These are phyloP conservation scores for Aristolochia fimbriata DNA, from an alignment of 164 flowering plant genomes.

Conservation along the genomic window DNA sequence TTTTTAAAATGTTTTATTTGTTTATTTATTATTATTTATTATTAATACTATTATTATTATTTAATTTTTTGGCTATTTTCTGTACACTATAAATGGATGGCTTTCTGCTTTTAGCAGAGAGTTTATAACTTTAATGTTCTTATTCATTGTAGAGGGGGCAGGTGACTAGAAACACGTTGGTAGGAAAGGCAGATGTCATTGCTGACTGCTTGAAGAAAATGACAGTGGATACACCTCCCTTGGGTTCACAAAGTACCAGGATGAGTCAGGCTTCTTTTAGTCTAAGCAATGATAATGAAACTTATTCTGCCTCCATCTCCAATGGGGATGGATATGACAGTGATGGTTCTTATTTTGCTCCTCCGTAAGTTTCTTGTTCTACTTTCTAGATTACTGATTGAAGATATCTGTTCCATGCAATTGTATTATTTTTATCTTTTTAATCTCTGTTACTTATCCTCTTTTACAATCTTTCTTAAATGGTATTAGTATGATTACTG, in stretches of 20 bases:
- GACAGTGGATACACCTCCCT: conserved; percentile 40
- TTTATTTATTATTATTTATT: too few species aligned
- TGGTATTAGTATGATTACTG: too few species aligned
- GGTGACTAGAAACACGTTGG: too few species aligned
- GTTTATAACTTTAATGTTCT: too few species aligned
- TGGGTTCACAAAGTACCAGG: conserved; percentile 43
- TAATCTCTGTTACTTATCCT: not conserved
- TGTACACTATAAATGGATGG: too few species aligned
- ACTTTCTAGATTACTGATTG: not conserved
- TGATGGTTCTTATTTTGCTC: conserved; percentile 78
- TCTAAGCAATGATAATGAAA: conserved; percentile 54
- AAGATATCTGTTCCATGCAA: not conserved
- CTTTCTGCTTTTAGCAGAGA: too few species aligned
- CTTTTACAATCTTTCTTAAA: too few species aligned
- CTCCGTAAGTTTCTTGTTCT: conserved; percentile 43
- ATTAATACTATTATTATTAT: too few species aligned
- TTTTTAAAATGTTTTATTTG: too few species aligned
- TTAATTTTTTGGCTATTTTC: too few species aligned
- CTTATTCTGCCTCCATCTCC: conserved; percentile 30
- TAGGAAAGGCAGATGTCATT: too few species aligned
- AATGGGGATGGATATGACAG: conserved; percentile 86
- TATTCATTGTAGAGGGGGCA: too few species aligned
- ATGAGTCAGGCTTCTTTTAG: conserved; percentile 41
- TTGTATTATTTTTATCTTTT: not conserved
- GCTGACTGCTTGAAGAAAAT: conserved; percentile 15